phyloP scores from a whole-genome alignment of 768 basidiomycete species.

The Suillus variegatus region DNA sequence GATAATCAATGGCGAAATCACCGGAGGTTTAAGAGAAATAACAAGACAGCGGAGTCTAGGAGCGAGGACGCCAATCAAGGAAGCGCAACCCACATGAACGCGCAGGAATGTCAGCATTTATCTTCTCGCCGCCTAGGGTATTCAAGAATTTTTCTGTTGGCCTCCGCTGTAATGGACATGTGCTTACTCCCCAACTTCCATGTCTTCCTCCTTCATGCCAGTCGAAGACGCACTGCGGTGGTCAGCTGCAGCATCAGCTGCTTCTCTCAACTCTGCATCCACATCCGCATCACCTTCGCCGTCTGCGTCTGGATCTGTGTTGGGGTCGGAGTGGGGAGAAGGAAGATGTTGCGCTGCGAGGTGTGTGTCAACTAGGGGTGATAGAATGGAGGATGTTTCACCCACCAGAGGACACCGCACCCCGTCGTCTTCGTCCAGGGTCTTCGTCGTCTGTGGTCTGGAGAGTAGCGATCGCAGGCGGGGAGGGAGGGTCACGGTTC shows the following conservation, averaged over 20 bases:
- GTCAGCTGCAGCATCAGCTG: conserved; percentile 48
- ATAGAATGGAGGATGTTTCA: conserved; percentile 11
- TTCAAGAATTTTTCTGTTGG: not conserved
- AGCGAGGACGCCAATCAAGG: not conserved
- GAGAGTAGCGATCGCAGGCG: conserved; percentile 33
- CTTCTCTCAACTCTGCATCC: conserved; percentile 51
- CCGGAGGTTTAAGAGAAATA: not conserved
- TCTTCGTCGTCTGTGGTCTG: conserved; percentile 31
- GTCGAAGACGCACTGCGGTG: conserved; percentile 33
- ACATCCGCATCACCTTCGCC: conserved; percentile 38
- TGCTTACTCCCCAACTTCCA: conserved; percentile 20
- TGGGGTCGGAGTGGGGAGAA: conserved; percentile 18
- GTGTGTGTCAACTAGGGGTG: conserved; percentile 16
- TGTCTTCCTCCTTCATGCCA: conserved; percentile 31
- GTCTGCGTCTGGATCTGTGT: conserved; percentile 25
- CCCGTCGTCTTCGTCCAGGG: conserved; percentile 30
- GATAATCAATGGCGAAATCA: not conserved
- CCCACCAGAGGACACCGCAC: conserved; percentile 16
- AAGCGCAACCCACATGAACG: not conserved
- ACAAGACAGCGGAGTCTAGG: not conserved
- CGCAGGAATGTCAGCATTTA: not conserved
- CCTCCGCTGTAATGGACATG: not conserved
- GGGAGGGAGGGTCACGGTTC: conserved; percentile 26
- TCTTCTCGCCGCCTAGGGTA: not conserved
- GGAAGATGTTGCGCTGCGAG: conserved; percentile 24